Percentiles rank a stretch among this genome's conserved stretches.
Evolutionary conservation across 2,329 filamentous ascomycete genomes (phyloP).

Genomic region (Ophiostoma novo-ulmi): DNA sequence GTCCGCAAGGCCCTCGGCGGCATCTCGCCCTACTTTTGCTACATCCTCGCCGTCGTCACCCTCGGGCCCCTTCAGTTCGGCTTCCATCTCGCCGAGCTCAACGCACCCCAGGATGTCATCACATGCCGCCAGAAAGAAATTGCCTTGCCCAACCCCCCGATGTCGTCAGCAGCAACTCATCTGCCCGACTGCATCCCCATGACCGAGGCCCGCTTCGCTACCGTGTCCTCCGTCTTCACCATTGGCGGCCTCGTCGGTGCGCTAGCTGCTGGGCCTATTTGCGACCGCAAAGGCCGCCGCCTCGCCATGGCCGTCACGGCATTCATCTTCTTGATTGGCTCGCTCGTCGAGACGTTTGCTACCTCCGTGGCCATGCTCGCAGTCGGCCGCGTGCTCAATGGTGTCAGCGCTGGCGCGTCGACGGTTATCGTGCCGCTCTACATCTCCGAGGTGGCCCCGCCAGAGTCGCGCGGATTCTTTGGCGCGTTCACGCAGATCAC

Average conservation of each 20-base stretch:
- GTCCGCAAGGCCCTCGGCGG: constrained; percentile 36
- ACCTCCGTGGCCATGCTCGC: constrained; percentile 62
- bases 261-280: constrained; percentile 70
- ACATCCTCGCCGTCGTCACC: constrained; percentile 70
- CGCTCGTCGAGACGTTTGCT: constrained; percentile 68
- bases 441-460: constrained; percentile 84
- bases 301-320: constrained; percentile 73
- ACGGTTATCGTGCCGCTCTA: constrained; percentile 93
- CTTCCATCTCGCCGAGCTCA: constrained; percentile 89
- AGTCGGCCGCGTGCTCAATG: constrained; percentile 71
- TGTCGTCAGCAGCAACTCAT: constrained; percentile 25
- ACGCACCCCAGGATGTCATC: constrained; percentile 89
- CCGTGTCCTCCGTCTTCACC: constrained; percentile 86
- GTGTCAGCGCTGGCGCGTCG: constrained; percentile 78
- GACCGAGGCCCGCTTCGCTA: constrained; percentile 73
- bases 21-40: constrained; percentile 71
- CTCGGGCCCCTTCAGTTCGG: constrained; percentile 90
- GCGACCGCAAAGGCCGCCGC: constrained; percentile 69
- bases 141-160: constrained; percentile 30
- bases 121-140: constrained; percentile 62
- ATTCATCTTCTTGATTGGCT: constrained; percentile 69
- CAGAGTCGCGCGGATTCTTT: constrained; percentile 70
- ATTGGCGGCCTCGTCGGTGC: constrained; percentile 83
- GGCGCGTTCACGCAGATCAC: constrained; percentile 83
- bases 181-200: constrained; percentile 82